phyloP scores from a whole-genome alignment of 2,329 filamentous ascomycete genomes.

The Colletotrichum sp. region DNA sequence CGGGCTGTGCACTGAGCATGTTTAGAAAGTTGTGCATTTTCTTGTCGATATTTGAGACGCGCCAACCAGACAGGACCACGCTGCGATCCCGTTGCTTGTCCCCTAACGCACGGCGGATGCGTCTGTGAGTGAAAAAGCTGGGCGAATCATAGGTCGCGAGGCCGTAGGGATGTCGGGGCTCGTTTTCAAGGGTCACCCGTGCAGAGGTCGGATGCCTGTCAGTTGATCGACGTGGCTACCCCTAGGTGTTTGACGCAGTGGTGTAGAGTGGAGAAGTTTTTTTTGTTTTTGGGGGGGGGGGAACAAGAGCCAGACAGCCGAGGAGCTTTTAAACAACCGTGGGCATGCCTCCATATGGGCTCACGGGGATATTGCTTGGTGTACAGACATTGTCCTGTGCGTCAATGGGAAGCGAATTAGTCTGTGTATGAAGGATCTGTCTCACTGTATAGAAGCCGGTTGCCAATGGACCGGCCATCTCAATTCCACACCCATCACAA shows the following conservation, averaged over 20 bases:
- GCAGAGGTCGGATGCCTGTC: neutral
- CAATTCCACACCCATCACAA: neutral
- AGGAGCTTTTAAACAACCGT: neutral
- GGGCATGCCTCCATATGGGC: neutral
- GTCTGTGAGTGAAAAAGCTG: neutral
- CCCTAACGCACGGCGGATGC: neutral
- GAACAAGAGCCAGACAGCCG: too few relatives aligned
- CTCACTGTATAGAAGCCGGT: neutral
- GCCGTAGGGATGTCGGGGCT: neutral
- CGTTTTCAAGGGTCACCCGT: neutral
- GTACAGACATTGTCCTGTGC: neutral
- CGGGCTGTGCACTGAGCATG: neutral
- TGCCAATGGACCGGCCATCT: neutral
- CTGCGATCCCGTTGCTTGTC: neutral
- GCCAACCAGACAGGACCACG: neutral
- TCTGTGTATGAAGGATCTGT: neutral
- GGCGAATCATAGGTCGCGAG: neutral
- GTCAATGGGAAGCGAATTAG: neutral
- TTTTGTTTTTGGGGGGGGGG: neutral
- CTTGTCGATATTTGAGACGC: conserved; percentile 8
- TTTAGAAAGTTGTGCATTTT: neutral
- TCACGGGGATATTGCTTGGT: neutral
- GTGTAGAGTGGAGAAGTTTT: neutral
- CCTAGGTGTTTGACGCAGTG: conserved; percentile 11
- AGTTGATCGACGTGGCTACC: conserved; percentile 3